A percentile compares a stretch with the other conserved stretches of the same genome.
Conservation (phyloP, 2,329 filamentous ascomycete genomes). For the Lecanicillium sp. region DNA sequence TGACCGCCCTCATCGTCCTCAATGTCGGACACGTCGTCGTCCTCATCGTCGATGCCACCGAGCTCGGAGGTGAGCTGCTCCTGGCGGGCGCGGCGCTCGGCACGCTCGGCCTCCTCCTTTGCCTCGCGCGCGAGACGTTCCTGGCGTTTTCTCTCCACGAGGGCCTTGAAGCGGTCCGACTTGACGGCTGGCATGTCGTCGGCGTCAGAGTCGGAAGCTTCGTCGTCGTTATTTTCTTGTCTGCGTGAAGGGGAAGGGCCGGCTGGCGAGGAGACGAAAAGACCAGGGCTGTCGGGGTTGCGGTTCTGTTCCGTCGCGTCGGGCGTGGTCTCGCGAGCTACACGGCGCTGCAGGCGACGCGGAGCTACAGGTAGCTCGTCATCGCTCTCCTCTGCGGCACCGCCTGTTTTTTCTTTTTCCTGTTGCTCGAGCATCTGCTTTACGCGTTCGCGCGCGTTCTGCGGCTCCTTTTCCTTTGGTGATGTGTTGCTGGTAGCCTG, state of each 20-base stretch:
- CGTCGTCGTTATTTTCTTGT: conserved; percentile 26
- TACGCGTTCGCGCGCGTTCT: conserved; percentile 36
- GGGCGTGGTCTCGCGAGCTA: conserved; percentile 29
- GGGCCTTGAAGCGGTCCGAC: conserved; percentile 60
- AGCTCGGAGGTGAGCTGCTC: conserved; percentile 30
- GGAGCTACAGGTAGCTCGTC: conserved; percentile 36
- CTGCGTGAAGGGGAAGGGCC: conserved; percentile 27
- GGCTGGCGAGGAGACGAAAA: conserved; percentile 51
- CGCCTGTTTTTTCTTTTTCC: conserved; percentile 20
- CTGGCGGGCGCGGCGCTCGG: conserved; percentile 35
- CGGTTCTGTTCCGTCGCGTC: conserved; percentile 15
- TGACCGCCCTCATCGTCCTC: conserved; percentile 58
- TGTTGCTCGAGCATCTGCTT: conserved; percentile 36
- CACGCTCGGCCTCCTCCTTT: conserved; percentile 43
- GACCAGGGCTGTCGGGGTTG: conserved; percentile 35
- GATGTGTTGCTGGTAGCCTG: conserved; percentile 30
- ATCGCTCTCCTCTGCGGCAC: conserved; percentile 34
- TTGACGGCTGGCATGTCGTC: conserved; percentile 41
- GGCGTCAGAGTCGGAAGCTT: conserved; percentile 39
- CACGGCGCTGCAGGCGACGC: conserved; percentile 33
- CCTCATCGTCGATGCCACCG: conserved; percentile 30
- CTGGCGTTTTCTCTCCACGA: conserved; percentile 67
- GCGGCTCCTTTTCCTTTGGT: conserved; percentile 18
- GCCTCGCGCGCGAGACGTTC: conserved; percentile 64
- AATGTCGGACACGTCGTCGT: conserved; percentile 44